Evolutionary conservation across 2,329 filamentous ascomycete species (phyloP), one percentile per base, ranked within the genome.

Genomic region (Ophioceras dolichostomum): DNA sequence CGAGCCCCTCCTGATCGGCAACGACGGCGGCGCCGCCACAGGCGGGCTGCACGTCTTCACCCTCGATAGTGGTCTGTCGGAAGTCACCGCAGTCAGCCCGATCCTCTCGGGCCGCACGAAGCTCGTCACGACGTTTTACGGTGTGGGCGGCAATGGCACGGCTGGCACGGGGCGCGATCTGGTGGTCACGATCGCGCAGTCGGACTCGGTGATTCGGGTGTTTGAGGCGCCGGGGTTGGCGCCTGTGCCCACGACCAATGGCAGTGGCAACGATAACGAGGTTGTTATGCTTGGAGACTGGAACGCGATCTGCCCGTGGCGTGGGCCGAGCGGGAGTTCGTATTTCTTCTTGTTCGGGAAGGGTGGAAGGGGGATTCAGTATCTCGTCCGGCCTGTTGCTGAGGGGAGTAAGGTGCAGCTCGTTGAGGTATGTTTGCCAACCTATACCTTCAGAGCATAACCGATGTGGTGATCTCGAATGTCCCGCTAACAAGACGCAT

Each of bases 311-410:
- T 68, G 65, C 45, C 49, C 54, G 9, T 68, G 62, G 64, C 60
- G 53, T 42, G 63, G 58, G 37, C 46, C 45, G 14, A 60, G 55
- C 14, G 57, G 56, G 2, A 59, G 62, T 30, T 52, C 60, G 24
- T 68, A 67, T 39, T 36, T 67, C 4, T 68, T 57, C 41, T 45
- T 67, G 10, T 66, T 68, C 39, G 64, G 64, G 5, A 68, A 68
- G 45, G 49, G 43, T 1, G 46, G 59, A 7, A 17, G 36, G 28
- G 57, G 49, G 1, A 49, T 58, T 10, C 55, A 65, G 17, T 54
- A 61, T 10, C 49, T 68, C 0, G 33, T 66, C 4, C 52, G 59
- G 17, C 44, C 24, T 0, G 45, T 17, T 10, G 29, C 51, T 9
- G 47, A 43, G 9, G 39, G 45, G 1, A 37, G 56, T 10, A 56